Conservation (phyloP, 2,329 filamentous ascomycete genomes). For the Fusarium anthophilum region DNA sequence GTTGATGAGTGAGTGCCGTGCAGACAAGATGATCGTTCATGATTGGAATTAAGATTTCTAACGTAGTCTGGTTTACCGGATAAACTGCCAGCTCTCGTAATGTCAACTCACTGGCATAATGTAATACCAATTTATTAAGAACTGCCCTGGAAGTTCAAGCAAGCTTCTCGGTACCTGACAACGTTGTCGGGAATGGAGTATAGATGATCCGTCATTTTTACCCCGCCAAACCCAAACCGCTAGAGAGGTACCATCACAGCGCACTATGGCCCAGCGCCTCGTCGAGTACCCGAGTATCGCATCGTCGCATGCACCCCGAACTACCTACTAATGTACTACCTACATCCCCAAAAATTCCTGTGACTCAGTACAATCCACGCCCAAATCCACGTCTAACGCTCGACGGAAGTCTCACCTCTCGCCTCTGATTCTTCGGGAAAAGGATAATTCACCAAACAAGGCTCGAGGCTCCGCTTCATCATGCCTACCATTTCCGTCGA, state of each 20-base stretch:
- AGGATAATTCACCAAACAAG: conserved; percentile 18
- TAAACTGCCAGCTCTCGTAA: background rate
- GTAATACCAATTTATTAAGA: background rate
- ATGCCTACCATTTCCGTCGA: conserved; percentile 98
- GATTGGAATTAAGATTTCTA: background rate
- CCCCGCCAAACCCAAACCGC: conserved; percentile 37
- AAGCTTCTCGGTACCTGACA: background rate
- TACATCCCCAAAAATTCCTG: conserved; percentile 51
- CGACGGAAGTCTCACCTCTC: conserved; percentile 30
- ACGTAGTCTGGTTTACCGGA: background rate
- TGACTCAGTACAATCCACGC: conserved; percentile 49
- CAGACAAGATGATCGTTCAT: background rate
- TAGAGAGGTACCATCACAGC: conserved; percentile 28
- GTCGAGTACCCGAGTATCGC: conserved; percentile 24
- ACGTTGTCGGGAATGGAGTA: conserved; percentile 36
- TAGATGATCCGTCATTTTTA: conserved; percentile 45
- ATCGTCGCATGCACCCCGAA: conserved; percentile 16
- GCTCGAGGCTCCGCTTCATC: conserved; percentile 45
- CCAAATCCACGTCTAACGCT: conserved; percentile 32
- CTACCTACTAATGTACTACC: background rate
- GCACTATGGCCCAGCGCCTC: background rate
- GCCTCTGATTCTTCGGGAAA: conserved; percentile 32
- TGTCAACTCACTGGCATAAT: background rate
- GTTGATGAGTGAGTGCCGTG: background rate
- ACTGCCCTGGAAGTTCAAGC: background rate